A percentile compares a stretch with the other conserved stretches of the same genome.
phyloP scores from a whole-genome alignment of 306 rosid genomes.

The Cotoneaster glaucophyllus region DNA sequence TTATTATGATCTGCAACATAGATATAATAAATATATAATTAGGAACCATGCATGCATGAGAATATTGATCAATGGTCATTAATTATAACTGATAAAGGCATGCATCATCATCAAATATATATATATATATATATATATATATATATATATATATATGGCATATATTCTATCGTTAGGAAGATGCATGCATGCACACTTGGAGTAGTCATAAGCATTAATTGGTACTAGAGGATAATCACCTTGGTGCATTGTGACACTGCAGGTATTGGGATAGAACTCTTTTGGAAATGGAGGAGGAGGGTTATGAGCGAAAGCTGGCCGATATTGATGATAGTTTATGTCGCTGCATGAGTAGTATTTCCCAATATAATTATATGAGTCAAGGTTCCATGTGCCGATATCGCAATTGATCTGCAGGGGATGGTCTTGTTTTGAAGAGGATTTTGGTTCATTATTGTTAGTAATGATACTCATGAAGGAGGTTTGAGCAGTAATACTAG shows the following conservation, averaged over 20 bases:
- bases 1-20: slow-evolving; percentile 41
- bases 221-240: background rate
- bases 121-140: too few relatives aligned
- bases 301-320: slow-evolving; percentile 2
- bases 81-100: background rate
- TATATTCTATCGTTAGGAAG: background rate
- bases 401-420: background rate
- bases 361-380: slow-evolving; percentile 27
- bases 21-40: background rate
- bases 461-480: background rate
- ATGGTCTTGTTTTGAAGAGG: slow-evolving; percentile 11
- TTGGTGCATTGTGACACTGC: background rate
- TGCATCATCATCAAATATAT: background rate
- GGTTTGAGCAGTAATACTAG: background rate
- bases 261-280: background rate
- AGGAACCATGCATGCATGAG: background rate
- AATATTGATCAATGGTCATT: background rate
- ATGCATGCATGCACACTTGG: background rate
- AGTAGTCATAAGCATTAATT: background rate
- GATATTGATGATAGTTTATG: background rate
- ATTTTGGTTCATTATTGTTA: background rate
- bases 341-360: slow-evolving; percentile 13
- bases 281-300: background rate
- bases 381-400: slow-evolving; percentile 14
- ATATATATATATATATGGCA: too few relatives aligned